Percentiles rank a stretch among this genome's conserved stretches.
phyloP scores from a whole-genome alignment of 140 eudicot genomes.

The Flaveria floridana region DNA sequence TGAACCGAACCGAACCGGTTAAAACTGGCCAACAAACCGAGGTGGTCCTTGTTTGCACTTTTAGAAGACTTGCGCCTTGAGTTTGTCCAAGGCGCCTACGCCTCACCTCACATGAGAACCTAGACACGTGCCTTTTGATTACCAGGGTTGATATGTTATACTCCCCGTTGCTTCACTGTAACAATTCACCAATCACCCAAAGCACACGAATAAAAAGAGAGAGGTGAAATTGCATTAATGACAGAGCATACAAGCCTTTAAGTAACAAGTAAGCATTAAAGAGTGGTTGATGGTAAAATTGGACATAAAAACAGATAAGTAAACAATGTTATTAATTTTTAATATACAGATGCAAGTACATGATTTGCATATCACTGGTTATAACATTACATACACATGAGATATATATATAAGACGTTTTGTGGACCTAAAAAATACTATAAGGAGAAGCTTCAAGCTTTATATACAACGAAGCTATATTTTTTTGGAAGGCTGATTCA shows the following conservation, averaged over 20 bases:
- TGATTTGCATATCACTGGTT: constrained; percentile 31
- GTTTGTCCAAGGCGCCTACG: not conserved
- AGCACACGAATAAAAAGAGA: not conserved
- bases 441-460: constrained; percentile 27
- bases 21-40: no score
- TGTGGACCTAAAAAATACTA: constrained; percentile 32
- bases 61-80: no score
- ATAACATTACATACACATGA: constrained; percentile 17
- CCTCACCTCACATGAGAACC: no score
- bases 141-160: not conserved
- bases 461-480: constrained; percentile 41
- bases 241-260: not conserved
- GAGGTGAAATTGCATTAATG: not conserved
- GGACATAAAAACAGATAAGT: not conserved
- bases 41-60: no score
- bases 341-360: constrained; percentile 36
- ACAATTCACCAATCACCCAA: not conserved
- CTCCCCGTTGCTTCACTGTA: not conserved
- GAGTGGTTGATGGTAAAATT: not conserved
- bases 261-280: not conserved
- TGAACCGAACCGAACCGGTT: no score
- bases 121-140: not conserved
- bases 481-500: constrained; percentile 9
- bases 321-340: constrained; percentile 32
- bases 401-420: constrained; percentile 18